These are phyloP conservation scores for Vitis labrusca DNA, from an alignment of 164 flowering plant genomes.

Conservation along the genomic window DNA sequence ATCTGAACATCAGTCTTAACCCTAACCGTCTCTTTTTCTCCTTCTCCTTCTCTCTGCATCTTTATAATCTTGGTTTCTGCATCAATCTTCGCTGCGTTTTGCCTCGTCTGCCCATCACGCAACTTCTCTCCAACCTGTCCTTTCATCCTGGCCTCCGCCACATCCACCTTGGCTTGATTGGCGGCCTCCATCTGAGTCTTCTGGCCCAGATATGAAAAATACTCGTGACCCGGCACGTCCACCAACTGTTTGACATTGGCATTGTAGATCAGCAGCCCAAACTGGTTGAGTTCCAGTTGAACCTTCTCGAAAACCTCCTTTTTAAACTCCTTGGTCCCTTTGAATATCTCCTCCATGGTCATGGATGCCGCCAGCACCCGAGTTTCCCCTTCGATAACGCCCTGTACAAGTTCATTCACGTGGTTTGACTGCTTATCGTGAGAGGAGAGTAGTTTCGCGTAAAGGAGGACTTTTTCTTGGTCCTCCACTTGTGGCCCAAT, in stretches of 20 bases:
- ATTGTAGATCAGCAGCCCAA: constrained; percentile 30
- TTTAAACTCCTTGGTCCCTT: constrained; percentile 36
- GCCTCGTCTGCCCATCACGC: constrained; percentile 27
- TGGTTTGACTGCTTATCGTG: constrained; percentile 31
- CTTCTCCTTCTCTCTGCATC: constrained; percentile 36
- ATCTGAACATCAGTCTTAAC: constrained; percentile 36
- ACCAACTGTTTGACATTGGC: constrained; percentile 37
- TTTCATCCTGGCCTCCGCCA: constrained; percentile 45
- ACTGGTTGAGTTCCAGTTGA: constrained; percentile 33
- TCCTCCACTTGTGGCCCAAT: constrained; percentile 41
- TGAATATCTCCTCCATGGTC: constrained; percentile 38
- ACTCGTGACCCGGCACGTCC: constrained; percentile 35
- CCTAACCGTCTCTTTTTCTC: constrained; percentile 35
- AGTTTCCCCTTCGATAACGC: constrained; percentile 36
- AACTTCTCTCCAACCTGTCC: constrained; percentile 34
- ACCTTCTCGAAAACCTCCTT: constrained; percentile 33
- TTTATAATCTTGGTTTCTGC: constrained; percentile 34
- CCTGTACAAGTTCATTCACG: constrained; percentile 30
- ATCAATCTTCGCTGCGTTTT: constrained; percentile 39
- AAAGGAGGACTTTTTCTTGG: constrained; percentile 14
- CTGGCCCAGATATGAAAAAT: constrained; percentile 33
- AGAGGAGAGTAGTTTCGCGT: constrained; percentile 34
- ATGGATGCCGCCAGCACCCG: constrained; percentile 37
- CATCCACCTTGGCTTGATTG: constrained; percentile 40
- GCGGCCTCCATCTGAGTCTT: constrained; percentile 40